phyloP scores from a whole-genome alignment of 345 rosid species.

The Lepidium africanum region DNA sequence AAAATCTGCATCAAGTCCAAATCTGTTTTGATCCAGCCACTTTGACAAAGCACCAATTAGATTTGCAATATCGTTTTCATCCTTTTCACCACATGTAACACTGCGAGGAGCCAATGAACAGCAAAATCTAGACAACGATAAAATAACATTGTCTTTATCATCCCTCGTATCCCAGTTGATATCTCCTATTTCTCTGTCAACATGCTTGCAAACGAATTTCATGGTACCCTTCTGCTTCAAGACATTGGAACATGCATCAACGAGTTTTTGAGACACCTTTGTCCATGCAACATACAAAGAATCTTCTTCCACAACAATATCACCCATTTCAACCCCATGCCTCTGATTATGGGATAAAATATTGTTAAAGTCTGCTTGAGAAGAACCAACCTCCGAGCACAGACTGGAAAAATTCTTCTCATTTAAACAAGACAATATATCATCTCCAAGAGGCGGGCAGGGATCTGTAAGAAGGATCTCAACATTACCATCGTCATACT shows the following conservation, averaged over 20 bases:
- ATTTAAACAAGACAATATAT: constrained; percentile 52
- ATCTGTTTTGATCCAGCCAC: constrained; percentile 88
- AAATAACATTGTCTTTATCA: constrained; percentile 28
- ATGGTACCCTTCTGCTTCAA: constrained; percentile 35
- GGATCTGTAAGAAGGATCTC: constrained; percentile 66
- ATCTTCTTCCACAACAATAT: constrained; percentile 63
- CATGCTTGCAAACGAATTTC: constrained; percentile 64
- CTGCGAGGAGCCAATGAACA: constrained; percentile 35
- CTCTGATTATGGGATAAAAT: constrained; percentile 16
- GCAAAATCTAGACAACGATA: constrained; percentile 54
- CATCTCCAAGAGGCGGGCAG: constrained; percentile 52
- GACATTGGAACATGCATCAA: constrained; percentile 46
- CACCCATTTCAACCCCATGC: constrained; percentile 54
- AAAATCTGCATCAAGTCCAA: constrained; percentile 85
- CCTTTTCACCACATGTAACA: constrained; percentile 32
- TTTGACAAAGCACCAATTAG: constrained; percentile 38
- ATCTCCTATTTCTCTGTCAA: constrained; percentile 32
- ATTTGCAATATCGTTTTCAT: constrained; percentile 34
- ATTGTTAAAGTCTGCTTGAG: constrained; percentile 22
- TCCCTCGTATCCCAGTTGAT: constrained; percentile 33
- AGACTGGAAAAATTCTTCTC: constrained; percentile 19
- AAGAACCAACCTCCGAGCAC: constrained; percentile 29
- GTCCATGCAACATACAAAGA: constrained; percentile 80
- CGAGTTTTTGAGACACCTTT: constrained; percentile 49
- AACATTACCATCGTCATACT: constrained; percentile 37